Base-by-base conservation (phyloP, 106 monocot species). In the Dioscorea alata region DNA sequence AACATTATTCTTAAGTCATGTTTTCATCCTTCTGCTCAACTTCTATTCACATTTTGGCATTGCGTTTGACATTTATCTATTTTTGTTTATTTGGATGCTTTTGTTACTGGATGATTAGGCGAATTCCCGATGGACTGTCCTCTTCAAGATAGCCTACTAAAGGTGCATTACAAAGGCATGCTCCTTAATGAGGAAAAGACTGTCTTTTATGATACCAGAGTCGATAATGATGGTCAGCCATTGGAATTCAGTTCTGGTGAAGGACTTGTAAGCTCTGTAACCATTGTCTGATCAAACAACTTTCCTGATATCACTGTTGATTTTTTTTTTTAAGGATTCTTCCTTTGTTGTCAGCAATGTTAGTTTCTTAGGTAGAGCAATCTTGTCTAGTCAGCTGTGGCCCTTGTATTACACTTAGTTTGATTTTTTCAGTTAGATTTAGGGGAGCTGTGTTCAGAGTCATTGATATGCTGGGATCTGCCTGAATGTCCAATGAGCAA, bases 111-210 rank as follows among this genome's bases (percentile, higher is more conserved):
- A 42, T 42, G 4, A 71, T 74, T 65, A 99, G 97, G 97, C 72
- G 97, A 99, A 24, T 99, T 99, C 74, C 97, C 97, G 20, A 93
- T 99, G 92, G 90, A 99, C 75, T 99, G 97, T 42, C 97, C 97
- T 56, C 89, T 99, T 76, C 97, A 99, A 70, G 97, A 99, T 81
- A 99, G 97, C 75, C 85, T 99, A 58, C 71, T 99, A 64, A 76
- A 71, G 63, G 93, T 99, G 57, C 93, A 93, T 83, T 99, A 92
- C 67, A 92, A 83, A 53, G 97, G 92, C 50, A 92, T 87, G 84
- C 84, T 97, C 59, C 82, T 87, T 67, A 75, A 97, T 79, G 87
- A 92, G 62, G 83, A 92, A 51, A 85, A 78, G 73, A 85, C 82
- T 2, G 83, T 97, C 31, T 97, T 97, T 70, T 97, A 92, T 73